Conservation (phyloP, 345 rosid genomes). For the Raphanus sativus region DNA sequence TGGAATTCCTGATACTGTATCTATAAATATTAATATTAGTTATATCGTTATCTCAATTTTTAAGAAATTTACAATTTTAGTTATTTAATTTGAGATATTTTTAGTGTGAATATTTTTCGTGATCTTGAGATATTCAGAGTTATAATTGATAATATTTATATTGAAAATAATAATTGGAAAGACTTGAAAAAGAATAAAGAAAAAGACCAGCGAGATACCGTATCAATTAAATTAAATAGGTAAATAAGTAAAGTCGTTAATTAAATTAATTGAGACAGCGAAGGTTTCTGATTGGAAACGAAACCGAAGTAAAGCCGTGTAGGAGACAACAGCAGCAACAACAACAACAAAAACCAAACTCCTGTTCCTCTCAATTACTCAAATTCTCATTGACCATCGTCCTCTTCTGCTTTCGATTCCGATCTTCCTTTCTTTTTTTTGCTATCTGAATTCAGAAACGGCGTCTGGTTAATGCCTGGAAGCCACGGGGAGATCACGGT, state of each 20-base stretch:
- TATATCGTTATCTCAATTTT: no score
- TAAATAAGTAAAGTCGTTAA: slow-evolving; percentile 8
- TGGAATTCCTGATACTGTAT: no score
- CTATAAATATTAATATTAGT: no score
- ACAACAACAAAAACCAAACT: neutral
- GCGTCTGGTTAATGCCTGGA: slow-evolving; percentile 39
- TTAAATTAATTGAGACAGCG: slow-evolving; percentile 16
- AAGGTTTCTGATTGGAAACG: slow-evolving; percentile 15
- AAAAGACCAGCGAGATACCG: slow-evolving; percentile 8
- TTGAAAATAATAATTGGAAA: neutral
- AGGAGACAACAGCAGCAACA: neutral
- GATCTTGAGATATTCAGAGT: neutral
- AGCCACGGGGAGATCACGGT: slow-evolving; percentile 28
- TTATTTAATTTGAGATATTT: no score
- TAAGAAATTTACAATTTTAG: no score
- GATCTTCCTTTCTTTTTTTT: neutral
- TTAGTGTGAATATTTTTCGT: no score
- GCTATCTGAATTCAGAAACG: neutral
- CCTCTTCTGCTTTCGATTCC: neutral
- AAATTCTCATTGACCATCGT: neutral
- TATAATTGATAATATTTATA: no score
- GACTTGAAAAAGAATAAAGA: neutral
- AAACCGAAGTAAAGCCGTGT: slow-evolving; percentile 16
- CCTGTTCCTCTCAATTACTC: neutral
- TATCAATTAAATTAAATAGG: neutral